phyloP scores from a whole-genome alignment of 2,329 filamentous ascomycete species.

The Xylaria sp. region DNA sequence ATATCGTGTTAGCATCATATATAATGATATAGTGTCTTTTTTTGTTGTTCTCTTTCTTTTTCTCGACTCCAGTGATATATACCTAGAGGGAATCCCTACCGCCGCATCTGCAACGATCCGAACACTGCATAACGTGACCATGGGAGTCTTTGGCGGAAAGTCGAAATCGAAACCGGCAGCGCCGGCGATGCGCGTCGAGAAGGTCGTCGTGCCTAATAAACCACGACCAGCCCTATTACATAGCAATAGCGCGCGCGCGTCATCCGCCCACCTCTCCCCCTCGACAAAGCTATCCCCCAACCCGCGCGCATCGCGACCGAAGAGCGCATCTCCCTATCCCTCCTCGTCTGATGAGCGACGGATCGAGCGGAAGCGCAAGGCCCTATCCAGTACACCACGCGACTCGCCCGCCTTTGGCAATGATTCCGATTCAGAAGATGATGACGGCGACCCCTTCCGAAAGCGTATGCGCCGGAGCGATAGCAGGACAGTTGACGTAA shows the following conservation, averaged over 20 bases:
- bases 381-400: conserved; percentile 42
- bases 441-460: conserved; percentile 58
- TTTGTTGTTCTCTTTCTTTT: background rate
- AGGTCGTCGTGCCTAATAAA: conserved; percentile 51
- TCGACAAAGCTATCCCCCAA: conserved; percentile 50
- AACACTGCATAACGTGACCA: conserved; percentile 29
- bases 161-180: conserved; percentile 58
- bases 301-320: conserved; percentile 42
- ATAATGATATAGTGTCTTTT: conserved; percentile 10
- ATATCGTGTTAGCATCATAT: background rate
- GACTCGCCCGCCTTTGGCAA: conserved; percentile 56
- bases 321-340: conserved; percentile 49
- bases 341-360: conserved; percentile 41
- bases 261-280: conserved; percentile 37
- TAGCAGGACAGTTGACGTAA: conserved; percentile 52
- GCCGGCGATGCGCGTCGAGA: conserved; percentile 58
- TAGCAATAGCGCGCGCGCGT: conserved; percentile 28
- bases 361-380: conserved; percentile 55
- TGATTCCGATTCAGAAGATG: conserved; percentile 56
- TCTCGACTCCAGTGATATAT: conserved; percentile 2
- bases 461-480: conserved; percentile 56
- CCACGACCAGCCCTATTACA: conserved; percentile 35
- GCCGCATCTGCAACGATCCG: background rate
- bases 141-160: conserved; percentile 51
- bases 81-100: background rate